Percentiles rank a stretch among this genome's conserved stretches.
These are phyloP conservation scores for Jaminaea rosea DNA, from an alignment of 1,284 basidiomycete species.

Conservation along the genomic window DNA sequence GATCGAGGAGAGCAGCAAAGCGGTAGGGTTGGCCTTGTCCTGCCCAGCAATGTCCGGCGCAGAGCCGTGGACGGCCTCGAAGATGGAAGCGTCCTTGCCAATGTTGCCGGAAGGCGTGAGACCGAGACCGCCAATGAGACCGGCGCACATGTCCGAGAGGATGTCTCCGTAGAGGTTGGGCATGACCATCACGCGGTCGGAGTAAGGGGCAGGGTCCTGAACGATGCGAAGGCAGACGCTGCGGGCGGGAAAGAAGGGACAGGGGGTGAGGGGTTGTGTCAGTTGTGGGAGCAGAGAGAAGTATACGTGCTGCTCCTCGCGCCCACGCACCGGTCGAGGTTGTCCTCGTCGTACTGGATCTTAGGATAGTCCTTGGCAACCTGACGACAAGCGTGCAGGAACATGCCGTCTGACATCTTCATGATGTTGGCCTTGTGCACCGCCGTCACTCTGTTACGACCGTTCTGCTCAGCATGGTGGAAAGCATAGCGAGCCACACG, in stretches of 20 bases:
- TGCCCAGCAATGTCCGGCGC: constrained; percentile 55
- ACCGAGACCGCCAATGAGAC: constrained; percentile 93
- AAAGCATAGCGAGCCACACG: constrained; percentile 98
- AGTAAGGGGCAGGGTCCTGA: constrained; percentile 84
- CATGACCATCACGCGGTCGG: constrained; percentile 99
- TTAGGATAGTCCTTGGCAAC: constrained; percentile 94
- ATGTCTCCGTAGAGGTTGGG: constrained; percentile 98
- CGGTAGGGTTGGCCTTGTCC: constrained; percentile 95
- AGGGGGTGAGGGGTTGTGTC: too few relatives aligned
- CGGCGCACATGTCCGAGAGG: constrained; percentile 97
- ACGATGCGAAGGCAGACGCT: constrained; percentile 71
- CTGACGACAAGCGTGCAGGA: constrained; percentile 91
- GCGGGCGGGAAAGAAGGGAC: too few relatives aligned
- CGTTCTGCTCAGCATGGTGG: constrained; percentile 83
- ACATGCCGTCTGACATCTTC: constrained; percentile 83
- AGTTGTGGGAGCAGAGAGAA: too few relatives aligned
- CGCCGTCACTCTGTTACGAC: constrained; percentile 86
- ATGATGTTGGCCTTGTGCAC: constrained; percentile 99
- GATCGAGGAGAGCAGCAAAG: constrained; percentile 80
- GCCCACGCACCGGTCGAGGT: constrained; percentile 95
- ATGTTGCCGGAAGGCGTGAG: constrained; percentile 98
- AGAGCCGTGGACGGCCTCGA: constrained; percentile 91
- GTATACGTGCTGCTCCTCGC: too few relatives aligned
- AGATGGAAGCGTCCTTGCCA: constrained; percentile 95
- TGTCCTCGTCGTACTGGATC: constrained; percentile 88